phyloP scores from a whole-genome alignment of 2,329 filamentous ascomycete species.

The Alternaria sp. region DNA sequence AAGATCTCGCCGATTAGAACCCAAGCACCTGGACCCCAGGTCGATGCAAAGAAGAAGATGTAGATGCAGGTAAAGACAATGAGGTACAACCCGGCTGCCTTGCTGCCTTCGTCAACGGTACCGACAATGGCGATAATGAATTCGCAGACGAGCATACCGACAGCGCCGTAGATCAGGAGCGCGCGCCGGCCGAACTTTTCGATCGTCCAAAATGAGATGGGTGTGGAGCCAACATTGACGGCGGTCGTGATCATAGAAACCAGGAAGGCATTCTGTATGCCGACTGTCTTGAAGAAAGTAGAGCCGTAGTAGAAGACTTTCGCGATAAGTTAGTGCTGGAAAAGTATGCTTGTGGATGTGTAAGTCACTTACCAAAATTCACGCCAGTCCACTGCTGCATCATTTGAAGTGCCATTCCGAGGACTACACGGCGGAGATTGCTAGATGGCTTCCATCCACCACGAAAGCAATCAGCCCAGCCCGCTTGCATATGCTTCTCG shows the following conservation, averaged over 20 bases:
- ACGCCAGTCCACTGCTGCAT: conserved; percentile 74
- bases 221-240: conserved; percentile 87
- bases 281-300: conserved; percentile 81
- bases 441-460: conserved; percentile 64
- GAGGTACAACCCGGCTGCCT: conserved; percentile 62
- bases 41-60: conserved; percentile 91
- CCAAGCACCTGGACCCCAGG: conserved; percentile 81
- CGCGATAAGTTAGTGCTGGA: not conserved
- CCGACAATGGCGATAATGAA: conserved; percentile 82
- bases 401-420: conserved; percentile 60
- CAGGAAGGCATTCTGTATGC: conserved; percentile 80
- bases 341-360: not conserved
- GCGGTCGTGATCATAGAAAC: conserved; percentile 87
- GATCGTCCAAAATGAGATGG: conserved; percentile 86
- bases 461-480: conserved; percentile 73
- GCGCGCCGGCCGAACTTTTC: conserved; percentile 83
- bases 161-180: conserved; percentile 79
- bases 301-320: conserved; percentile 66
- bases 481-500: conserved; percentile 67
- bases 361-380: conserved; percentile 70
- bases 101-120: conserved; percentile 53
- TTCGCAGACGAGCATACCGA: conserved; percentile 86
- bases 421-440: conserved; percentile 58
- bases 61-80: conserved; percentile 91
- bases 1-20: conserved; percentile 88